Percentiles rank a stretch among this genome's conserved stretches.
phyloP scores from a whole-genome alignment of 1,139 yeast genomes.

The Lodderomyces oxycetoniae region DNA sequence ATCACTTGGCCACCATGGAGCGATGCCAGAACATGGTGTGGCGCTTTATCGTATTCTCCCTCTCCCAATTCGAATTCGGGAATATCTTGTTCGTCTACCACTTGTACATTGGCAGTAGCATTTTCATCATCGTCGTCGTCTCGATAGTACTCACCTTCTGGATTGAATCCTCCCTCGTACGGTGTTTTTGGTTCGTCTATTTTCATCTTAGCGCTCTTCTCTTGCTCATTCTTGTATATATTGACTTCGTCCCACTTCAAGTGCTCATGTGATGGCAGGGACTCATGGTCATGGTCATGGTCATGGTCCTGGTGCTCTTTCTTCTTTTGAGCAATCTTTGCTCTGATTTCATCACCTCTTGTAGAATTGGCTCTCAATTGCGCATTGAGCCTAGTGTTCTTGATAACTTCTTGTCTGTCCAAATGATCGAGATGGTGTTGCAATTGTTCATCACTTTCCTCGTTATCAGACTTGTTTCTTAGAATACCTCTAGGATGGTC shows the following conservation, averaged over 20 bases:
- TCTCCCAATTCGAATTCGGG: conserved; percentile 43
- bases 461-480: conserved; percentile 29
- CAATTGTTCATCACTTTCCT: conserved; percentile 11
- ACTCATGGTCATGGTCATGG: conserved; percentile 6
- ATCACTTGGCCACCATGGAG: conserved; percentile 38
- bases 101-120: not conserved
- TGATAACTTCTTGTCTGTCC: conserved; percentile 44
- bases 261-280: conserved; percentile 19
- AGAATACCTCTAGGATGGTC: conserved; percentile 40
- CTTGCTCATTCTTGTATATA: conserved; percentile 61
- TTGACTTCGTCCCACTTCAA: conserved; percentile 74
- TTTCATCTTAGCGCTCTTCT: conserved; percentile 69
- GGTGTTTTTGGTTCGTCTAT: conserved; percentile 98
- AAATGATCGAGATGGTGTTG: conserved; percentile 18
- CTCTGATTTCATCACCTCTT: conserved; percentile 38
- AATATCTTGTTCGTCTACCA: conserved; percentile 17
- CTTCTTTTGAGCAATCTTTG: conserved; percentile 29
- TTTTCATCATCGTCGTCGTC: conserved; percentile 49
- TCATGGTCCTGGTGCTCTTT: conserved; percentile 9
- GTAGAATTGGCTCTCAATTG: conserved; percentile 28
- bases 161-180: conserved; percentile 88
- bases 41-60: conserved; percentile 32
- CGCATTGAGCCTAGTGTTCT: conserved; percentile 40
- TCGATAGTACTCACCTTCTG: conserved; percentile 75
- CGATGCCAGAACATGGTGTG: conserved; percentile 15